Base-by-base conservation (phyloP, 176 grass and related monocot genomes). In the Areca catechu region DNA sequence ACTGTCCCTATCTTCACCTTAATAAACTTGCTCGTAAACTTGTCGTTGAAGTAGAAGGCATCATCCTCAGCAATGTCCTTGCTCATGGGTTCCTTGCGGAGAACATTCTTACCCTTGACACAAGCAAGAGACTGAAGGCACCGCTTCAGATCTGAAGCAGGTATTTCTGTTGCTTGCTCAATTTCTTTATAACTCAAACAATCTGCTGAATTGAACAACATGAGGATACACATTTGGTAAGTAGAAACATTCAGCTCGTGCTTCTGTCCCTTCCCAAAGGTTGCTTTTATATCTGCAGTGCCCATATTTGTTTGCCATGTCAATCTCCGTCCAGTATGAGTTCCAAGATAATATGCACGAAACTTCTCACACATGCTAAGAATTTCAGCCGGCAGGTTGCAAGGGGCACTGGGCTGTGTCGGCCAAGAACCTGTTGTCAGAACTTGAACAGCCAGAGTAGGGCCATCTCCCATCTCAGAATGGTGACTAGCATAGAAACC, bases 221-320 rank as follows among this genome's bases (percentile, higher is more conserved):
- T 90, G 19, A 96, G 86, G 43, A 90, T 77, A 68, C 91, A 96
- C 86, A 96, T 96, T 76, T 96, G 91, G 59, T 96, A 96, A 60
- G 91, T 96, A n/a, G 91, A 96, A 56, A 96, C 86, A 76, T 96
- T 96, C 37, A 96, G 61, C 67, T 96, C 91, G 62, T 96, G 91
- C 73, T 96, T 96, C 66, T 90, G 86, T 34, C 86, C 64, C 77
- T 87, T 87, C 27, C 86, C 80, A 68, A 96, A 96, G 14, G 83
- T 84, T 49, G 91, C 86, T 70, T 96, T 96, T 73, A 96, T 86
- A 60, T 96, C 91, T 57, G 91, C 91, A 51, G 83, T 90, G 58
- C 91, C 91, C 91, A 96, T 96, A 69, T 90, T 96, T 77, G 91
- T 90, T 74, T 96, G 91, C 91, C 91, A 96, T 34, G 91, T 96